Evolutionary conservation across 1,284 basidiomycete species (phyloP), one percentile per base, ranked within the genome.

Genomic region (Hypsizygus ulmarius): DNA sequence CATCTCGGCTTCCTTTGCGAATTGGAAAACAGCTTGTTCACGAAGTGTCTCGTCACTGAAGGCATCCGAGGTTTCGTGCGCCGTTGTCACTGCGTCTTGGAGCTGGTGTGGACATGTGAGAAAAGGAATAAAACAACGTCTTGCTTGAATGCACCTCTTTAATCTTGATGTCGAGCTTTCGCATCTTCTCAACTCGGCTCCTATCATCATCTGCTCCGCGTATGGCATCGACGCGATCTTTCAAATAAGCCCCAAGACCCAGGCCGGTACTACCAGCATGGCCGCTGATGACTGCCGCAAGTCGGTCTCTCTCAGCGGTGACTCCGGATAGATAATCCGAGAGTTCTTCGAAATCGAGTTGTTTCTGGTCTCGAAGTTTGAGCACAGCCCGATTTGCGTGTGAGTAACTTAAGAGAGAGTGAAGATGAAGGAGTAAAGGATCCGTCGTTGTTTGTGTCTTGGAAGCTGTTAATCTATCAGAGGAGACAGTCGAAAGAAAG

Each of bases 331-430:
- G 77, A 67, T 99, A 99, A 48, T 94, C 91, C 4, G 93, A 95
- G 4, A 98, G 81, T 63, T 98, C 96, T 68, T 99, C 96, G 58
- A 98, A 97, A 65, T 99, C 96, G 45, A 98, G 82, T 67, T 99
- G 97, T 68, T 98, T 99, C 69, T 98, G 93, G 66, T 99, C 97
- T 39, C 97, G 85, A 29, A 97, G 78, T 67, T 93, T 96, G 52
- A 99, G 79, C 4, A 97, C 92, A 6, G 86, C 84, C 43, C 91
- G 84, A 60, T 98, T 96, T 19, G 93, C 85, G 57, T 90, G 82
- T 0, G 93, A 89, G 65, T 97, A 98, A 6, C 85, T 81, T 5
- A 95, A 75, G 4, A 98, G 75, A 1, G 94, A 93, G 59, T 97
- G 93, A 5, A 96, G 75, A 60, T 96, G 92, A 11, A 84, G 71